These are phyloP conservation scores for Fusarium robinianum DNA, from an alignment of 2,329 filamentous ascomycete species.

Conservation along the genomic window DNA sequence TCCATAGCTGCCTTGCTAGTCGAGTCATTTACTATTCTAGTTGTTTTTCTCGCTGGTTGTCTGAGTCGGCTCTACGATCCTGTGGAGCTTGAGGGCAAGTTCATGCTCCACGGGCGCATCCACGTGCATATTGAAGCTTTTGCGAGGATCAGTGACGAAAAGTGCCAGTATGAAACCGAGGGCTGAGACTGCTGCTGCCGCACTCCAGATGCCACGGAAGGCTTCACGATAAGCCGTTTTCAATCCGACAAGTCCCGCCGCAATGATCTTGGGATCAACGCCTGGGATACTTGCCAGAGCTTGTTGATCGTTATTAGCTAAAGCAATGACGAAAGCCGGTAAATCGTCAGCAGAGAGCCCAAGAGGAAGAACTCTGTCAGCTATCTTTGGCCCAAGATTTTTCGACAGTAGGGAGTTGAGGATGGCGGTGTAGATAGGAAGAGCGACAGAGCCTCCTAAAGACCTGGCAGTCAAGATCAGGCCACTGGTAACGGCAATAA, in stretches of 20 bases:
- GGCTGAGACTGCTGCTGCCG: conserved; percentile 37
- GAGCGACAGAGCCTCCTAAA: conserved; percentile 44
- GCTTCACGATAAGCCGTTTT: conserved; percentile 36
- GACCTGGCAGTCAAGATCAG: conserved; percentile 44
- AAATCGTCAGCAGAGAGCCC: conserved; percentile 35
- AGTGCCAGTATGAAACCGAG: conserved; percentile 28
- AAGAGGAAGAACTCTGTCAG: conserved; percentile 36
- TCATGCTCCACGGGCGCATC: conserved; percentile 45
- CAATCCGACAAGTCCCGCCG: conserved; percentile 32
- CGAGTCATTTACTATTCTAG: neutral
- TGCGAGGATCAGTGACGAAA: conserved; percentile 39
- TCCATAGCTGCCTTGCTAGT: neutral
- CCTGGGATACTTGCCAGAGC: conserved; percentile 36
- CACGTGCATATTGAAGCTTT: conserved; percentile 46
- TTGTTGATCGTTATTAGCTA: conserved; percentile 34
- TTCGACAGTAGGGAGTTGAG: conserved; percentile 38
- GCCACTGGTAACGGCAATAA: conserved; percentile 44
- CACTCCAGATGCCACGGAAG: conserved; percentile 43
- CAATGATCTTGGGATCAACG: conserved; percentile 38
- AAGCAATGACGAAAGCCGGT: conserved; percentile 33
- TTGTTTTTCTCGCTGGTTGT: neutral
- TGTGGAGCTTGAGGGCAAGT: conserved; percentile 10
- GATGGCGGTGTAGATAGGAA: conserved; percentile 42
- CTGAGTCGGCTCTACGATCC: neutral
- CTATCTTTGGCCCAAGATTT: conserved; percentile 40